These are phyloP conservation scores for Suillus spraguei DNA, from an alignment of 768 basidiomycete species.

Conservation along the genomic window DNA sequence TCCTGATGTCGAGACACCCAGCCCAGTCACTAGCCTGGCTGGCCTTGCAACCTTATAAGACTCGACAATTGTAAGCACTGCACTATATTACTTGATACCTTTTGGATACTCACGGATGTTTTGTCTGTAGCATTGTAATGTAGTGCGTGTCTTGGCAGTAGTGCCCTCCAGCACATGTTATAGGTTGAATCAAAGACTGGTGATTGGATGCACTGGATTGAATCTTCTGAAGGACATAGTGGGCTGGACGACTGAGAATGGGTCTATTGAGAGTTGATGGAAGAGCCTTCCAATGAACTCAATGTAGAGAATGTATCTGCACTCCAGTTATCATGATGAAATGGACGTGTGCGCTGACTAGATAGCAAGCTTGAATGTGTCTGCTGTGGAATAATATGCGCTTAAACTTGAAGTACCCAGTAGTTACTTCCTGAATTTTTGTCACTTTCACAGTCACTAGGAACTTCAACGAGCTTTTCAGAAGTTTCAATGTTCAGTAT, in stretches of 20 bases:
- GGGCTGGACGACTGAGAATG: constrained; percentile 25
- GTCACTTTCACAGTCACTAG: too few species aligned
- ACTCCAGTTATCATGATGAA: constrained; percentile 32
- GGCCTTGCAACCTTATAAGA: too few species aligned
- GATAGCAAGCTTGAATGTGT: constrained; percentile 14
- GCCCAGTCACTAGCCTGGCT: too few species aligned
- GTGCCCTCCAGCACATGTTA: background rate
- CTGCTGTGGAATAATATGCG: constrained; percentile 25
- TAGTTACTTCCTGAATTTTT: too few species aligned
- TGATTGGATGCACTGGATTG: constrained; percentile 32
- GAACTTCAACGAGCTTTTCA: constrained; percentile 1
- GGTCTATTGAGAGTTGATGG: constrained; percentile 38
- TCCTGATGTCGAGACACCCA: too few species aligned
- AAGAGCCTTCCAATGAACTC: constrained; percentile 46
- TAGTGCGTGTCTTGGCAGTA: too few species aligned
- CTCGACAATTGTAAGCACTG: too few species aligned
- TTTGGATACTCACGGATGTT: too few species aligned
- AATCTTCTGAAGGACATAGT: constrained; percentile 26
- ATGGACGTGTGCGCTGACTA: constrained; percentile 13
- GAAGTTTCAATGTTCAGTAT: background rate
- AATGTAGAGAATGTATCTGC: constrained; percentile 44
- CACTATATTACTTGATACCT: too few species aligned
- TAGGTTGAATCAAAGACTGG: constrained; percentile 27
- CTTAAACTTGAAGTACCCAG: too few species aligned
- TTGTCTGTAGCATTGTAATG: too few species aligned